Conservation (phyloP, 805 yeast species). For the Millerozyma acaciae region DNA sequence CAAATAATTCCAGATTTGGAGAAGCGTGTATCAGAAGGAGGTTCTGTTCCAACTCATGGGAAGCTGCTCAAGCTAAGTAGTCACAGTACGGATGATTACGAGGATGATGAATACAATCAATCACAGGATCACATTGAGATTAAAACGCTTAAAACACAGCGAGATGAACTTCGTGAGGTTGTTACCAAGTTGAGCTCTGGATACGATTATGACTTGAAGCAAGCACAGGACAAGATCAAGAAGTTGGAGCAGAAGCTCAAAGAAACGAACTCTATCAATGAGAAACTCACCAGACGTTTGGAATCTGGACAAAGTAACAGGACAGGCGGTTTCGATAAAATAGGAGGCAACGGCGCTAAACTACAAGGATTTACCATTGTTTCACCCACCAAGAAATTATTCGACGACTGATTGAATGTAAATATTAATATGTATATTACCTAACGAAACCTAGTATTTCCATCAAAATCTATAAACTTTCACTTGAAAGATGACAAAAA, state of each 20-base stretch:
- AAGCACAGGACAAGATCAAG: constrained; percentile 32
- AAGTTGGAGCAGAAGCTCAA: constrained; percentile 27
- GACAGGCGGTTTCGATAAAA: constrained; percentile 3
- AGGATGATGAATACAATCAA: constrained; percentile 13
- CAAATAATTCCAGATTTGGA: constrained; percentile 45
- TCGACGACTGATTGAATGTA: constrained; percentile 10
- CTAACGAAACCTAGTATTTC: background rate
- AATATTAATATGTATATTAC: constrained; percentile 1
- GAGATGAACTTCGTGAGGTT: constrained; percentile 41
- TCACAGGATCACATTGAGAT: constrained; percentile 13
- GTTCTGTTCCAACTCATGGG: constrained; percentile 1
- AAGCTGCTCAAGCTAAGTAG: constrained; percentile 8
- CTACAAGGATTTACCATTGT: constrained; percentile 38
- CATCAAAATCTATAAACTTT: constrained; percentile 1
- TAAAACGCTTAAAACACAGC: constrained; percentile 22
- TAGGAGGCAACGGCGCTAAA: constrained; percentile 25
- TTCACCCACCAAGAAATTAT: constrained; percentile 25
- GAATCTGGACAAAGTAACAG: constrained; percentile 2
- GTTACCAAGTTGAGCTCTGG: constrained; percentile 34
- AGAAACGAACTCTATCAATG: constrained; percentile 29
- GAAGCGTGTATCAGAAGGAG: constrained; percentile 17
- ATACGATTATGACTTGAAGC: constrained; percentile 32
- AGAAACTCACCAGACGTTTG: constrained; percentile 27
- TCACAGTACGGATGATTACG: constrained; percentile 1
- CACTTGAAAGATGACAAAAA: constrained; percentile 15